Conservation (phyloP, 148 eudicot genomes). For the Rhododendron mucronatum region DNA sequence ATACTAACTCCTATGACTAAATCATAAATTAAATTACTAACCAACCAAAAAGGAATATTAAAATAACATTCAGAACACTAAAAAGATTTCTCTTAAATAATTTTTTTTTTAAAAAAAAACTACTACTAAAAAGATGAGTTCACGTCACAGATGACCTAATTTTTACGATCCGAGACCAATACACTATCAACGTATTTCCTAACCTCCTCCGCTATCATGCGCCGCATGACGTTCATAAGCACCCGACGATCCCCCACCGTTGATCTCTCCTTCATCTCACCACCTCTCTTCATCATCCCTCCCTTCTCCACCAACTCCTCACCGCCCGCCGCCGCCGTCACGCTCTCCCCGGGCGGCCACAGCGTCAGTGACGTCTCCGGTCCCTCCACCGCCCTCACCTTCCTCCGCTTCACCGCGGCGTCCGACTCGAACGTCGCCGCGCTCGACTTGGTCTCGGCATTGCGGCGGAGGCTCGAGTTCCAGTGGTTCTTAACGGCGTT, state of each 20-base stretch:
- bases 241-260: conserved; percentile 9
- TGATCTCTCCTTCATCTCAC: neutral
- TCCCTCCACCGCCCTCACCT: neutral
- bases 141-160: neutral
- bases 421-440: conserved; percentile 20
- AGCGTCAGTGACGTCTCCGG: conserved; percentile 39
- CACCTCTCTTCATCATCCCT: neutral
- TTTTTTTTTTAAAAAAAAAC: no score
- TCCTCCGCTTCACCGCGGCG: conserved; percentile 8
- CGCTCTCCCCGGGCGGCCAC: conserved; percentile 38
- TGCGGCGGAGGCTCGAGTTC: conserved; percentile 40
- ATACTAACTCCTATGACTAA: no score
- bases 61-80: neutral
- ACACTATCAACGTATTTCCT: conserved; percentile 22
- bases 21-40: neutral
- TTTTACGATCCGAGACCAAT: neutral
- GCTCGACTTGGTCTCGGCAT: neutral
- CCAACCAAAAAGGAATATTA: neutral
- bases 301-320: conserved; percentile 4
- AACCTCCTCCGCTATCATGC: conserved; percentile 34
- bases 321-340: conserved; percentile 2
- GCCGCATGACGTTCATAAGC: conserved; percentile 21
- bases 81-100: no score
- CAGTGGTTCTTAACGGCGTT: conserved; percentile 69
- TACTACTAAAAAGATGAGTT: neutral